These are phyloP conservation scores for Dillenia suffruticosa DNA, from an alignment of 164 flowering plant species.

Conservation along the genomic window DNA sequence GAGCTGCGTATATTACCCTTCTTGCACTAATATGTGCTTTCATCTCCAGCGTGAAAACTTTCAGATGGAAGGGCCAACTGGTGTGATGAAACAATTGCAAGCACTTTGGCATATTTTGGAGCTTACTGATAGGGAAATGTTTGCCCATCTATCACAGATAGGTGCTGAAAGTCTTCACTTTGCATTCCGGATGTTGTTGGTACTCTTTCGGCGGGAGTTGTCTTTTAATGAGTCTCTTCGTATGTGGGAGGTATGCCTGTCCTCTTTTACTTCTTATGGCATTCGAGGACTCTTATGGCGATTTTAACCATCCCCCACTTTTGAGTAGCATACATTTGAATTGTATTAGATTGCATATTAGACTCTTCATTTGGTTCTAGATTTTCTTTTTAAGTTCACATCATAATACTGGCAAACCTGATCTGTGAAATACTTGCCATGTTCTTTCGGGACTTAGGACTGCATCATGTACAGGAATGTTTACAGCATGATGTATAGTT, in stretches of 20 bases:
- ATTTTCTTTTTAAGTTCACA: no score
- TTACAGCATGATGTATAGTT: no score
- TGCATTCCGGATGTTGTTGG: conserved; percentile 88
- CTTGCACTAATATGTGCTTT: conserved; percentile 8
- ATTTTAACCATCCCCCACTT: neutral
- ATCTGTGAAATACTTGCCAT: no score
- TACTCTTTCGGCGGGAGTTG: conserved; percentile 86
- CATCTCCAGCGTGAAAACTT: conserved; percentile 75
- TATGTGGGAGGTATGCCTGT: conserved; percentile 89
- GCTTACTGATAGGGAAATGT: conserved; percentile 68
- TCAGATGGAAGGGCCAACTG: conserved; percentile 87
- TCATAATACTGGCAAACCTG: no score
- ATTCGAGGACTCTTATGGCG: no score
- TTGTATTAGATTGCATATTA: no score
- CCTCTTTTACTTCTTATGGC: conserved; percentile 5
- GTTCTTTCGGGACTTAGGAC: no score
- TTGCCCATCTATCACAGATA: conserved; percentile 58
- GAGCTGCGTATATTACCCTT: neutral
- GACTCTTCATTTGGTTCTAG: no score
- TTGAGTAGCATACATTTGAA: neutral
- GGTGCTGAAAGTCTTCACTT: conserved; percentile 94
- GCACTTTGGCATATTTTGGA: conserved; percentile 71
- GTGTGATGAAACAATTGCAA: conserved; percentile 83
- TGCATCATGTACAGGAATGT: no score
- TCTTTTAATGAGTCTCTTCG: conserved; percentile 76